Evolutionary conservation across 2,329 filamentous ascomycete genomes (phyloP).

Genomic region (Calonectria hawksworthii): DNA sequence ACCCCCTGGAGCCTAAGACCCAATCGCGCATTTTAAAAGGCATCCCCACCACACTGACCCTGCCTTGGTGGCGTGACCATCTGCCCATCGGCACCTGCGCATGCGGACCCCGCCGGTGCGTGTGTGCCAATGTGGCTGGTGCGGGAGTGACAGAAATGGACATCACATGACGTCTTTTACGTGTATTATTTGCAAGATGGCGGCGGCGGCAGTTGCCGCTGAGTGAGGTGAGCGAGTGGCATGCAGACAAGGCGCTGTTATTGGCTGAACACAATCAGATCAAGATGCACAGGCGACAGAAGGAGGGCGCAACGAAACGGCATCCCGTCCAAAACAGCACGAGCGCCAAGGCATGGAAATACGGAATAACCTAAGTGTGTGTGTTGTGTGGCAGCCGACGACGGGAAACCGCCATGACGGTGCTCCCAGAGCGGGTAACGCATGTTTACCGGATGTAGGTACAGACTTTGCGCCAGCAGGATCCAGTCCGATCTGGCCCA

Average conservation of each 20-base stretch:
- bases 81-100: constrained; percentile 33
- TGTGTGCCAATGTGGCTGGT: constrained; percentile 33
- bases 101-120: constrained; percentile 39
- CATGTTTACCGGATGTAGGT: not conserved
- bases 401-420: not conserved
- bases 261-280: not conserved
- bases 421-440: not conserved
- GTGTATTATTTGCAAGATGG: not conserved
- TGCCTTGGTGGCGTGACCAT: constrained; percentile 43
- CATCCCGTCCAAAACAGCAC: not conserved
- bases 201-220: not conserved
- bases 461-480: not conserved
- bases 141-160: constrained; percentile 1
- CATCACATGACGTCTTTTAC: not conserved
- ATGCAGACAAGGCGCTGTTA: not conserved
- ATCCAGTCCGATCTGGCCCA: constrained; percentile 6
- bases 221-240: not conserved
- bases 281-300: not conserved
- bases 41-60: constrained; percentile 12
- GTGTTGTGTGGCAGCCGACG: not conserved
- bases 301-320: not conserved
- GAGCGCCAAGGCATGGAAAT: not conserved
- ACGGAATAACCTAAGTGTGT: not conserved
- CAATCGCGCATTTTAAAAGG: not conserved
- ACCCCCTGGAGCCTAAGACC: not conserved